Evolutionary conservation across 2,329 filamentous ascomycete species (phyloP).

Genomic region (Ophiostoma montium): DNA sequence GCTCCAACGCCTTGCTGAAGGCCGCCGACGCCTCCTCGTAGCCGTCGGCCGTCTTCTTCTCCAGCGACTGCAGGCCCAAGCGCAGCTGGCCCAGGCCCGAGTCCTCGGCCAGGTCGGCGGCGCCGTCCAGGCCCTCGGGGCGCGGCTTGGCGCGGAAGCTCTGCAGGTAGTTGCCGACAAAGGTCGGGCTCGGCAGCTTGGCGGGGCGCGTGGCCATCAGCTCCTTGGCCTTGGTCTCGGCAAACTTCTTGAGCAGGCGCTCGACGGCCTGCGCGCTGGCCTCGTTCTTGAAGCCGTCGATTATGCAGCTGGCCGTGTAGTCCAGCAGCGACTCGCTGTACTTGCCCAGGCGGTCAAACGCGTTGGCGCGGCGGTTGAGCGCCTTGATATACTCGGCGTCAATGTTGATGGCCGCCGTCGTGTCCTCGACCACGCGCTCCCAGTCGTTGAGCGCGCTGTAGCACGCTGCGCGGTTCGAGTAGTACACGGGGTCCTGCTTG

Average conservation of each 20-base stretch:
- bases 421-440: constrained; percentile 95
- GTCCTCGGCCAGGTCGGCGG: constrained; percentile 60
- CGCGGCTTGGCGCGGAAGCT: constrained; percentile 81
- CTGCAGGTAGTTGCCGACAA: constrained; percentile 96
- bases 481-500: constrained; percentile 95
- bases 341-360: constrained; percentile 83
- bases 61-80: constrained; percentile 66
- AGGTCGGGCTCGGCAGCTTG: constrained; percentile 87
- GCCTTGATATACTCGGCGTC: constrained; percentile 96
- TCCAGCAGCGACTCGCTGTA: constrained; percentile 92
- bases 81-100: constrained; percentile 77
- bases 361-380: constrained; percentile 87
- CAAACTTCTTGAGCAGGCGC: constrained; percentile 88
- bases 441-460: constrained; percentile 87
- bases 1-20: constrained; percentile 78
- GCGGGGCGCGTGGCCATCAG: constrained; percentile 76
- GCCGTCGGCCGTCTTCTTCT: constrained; percentile 75
- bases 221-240: constrained; percentile 81
- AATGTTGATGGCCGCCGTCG: constrained; percentile 83
- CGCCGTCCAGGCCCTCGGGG: constrained; percentile 70
- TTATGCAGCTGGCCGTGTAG: constrained; percentile 97
- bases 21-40: constrained; percentile 78
- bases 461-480: constrained; percentile 96
- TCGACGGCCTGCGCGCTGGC: constrained; percentile 80
- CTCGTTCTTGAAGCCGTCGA: constrained; percentile 92